Evolutionary conservation across 2,329 filamentous ascomycete species (phyloP), one percentile per base, ranked within the genome.

Genomic region (Sporothrix inflata): DNA sequence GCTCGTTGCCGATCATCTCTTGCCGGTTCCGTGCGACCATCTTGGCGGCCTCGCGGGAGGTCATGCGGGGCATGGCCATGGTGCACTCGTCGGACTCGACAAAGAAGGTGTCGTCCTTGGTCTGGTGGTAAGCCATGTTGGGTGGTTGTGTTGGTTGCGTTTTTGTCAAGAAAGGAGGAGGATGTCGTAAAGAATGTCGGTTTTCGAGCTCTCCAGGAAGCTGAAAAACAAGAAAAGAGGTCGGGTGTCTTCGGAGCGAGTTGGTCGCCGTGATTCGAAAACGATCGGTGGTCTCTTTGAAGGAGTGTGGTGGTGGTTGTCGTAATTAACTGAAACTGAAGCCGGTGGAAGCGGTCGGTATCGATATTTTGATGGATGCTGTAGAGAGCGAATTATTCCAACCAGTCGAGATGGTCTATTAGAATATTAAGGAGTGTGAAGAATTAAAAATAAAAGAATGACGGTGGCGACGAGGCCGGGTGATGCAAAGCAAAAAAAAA

Each of bases 1-100:
- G 88, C 80, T 98, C 93, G 79, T 94, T 92, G 74, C 92, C 94
- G 77, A 98, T 92, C 76, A 92, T 91, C 79, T 95, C 93, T 82
- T 98, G 95, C 78, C 91, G 90, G 83, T 95, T 90, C 79, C 92
- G 90, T 73, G 92, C 91, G 77, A 96, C 85, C 79, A 93, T 88
- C 82, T 91, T 93, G 77, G 91, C 89, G 74, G 93, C 90, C 78
- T 96, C 92, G 79, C 91, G 90, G 74, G 90, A 85, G 75, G 90
- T 90, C 76, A 93, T 87, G 75, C 89, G 89, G n/a, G 81, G 77
- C 55, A 82, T 80, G n/a, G 81, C 76, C 55, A 82, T 80, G 73
- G 78, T 80, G 74, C 83, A 81, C 76, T 88, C 86, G 75, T 89
- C 86, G 60, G 83, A 83, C 83, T 89, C 87, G 77, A 88, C 84